phyloP scores from a whole-genome alignment of 1,284 basidiomycete genomes.

The Porogramme epimiltina region DNA sequence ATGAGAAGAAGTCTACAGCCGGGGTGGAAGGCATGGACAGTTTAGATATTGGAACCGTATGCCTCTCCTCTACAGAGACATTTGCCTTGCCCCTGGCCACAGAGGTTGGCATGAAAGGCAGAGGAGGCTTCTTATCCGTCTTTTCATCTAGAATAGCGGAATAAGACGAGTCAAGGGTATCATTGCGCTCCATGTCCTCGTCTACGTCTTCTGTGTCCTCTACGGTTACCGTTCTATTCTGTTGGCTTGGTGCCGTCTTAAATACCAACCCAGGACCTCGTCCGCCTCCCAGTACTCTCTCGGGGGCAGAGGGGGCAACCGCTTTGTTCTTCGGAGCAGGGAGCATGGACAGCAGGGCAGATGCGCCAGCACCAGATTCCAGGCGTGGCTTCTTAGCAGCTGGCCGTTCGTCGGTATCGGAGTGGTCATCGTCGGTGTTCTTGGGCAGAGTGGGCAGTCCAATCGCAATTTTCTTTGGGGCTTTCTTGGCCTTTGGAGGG shows the following conservation, averaged over 20 bases:
- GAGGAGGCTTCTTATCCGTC: constrained; percentile 27
- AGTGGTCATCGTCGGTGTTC: constrained; percentile 40
- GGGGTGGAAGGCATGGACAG: constrained; percentile 39
- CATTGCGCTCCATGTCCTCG: constrained; percentile 2
- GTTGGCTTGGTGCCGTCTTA: constrained; percentile 33
- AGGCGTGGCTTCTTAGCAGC: constrained; percentile 61
- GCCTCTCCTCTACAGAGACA: constrained; percentile 56
- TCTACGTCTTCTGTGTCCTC: constrained; percentile 28
- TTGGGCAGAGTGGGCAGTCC: constrained; percentile 57
- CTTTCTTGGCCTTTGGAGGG: constrained; percentile 38
- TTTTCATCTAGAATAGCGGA: constrained; percentile 16
- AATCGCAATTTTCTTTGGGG: constrained; percentile 71
- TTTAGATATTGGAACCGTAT: constrained; percentile 32
- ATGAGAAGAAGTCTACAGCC: constrained; percentile 68
- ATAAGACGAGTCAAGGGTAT: constrained; percentile 10
- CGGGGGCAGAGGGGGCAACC: constrained; percentile 42
- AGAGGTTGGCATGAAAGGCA: constrained; percentile 59
- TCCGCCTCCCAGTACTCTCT: constrained; percentile 67
- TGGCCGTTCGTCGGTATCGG: constrained; percentile 41
- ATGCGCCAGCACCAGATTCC: constrained; percentile 57
- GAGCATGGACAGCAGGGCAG: constrained; percentile 71
- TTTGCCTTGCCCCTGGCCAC: constrained; percentile 61
- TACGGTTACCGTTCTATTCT: constrained; percentile 17
- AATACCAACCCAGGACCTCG: constrained; percentile 62
- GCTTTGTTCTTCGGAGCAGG: constrained; percentile 70